phyloP scores from a whole-genome alignment of 1,139 yeast genomes.

The Pichia terricola region DNA sequence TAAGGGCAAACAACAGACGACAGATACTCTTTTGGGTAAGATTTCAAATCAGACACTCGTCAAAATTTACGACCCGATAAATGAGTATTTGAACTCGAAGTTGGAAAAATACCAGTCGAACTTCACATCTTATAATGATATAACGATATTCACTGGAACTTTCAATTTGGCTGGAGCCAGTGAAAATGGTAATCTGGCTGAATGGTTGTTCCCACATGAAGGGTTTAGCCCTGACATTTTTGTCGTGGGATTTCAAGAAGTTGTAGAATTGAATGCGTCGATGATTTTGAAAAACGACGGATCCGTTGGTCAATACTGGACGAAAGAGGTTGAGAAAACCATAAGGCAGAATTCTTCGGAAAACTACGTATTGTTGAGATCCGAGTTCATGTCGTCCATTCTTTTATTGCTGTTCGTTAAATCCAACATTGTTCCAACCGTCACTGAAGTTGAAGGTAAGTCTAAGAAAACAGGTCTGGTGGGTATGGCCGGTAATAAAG shows the following conservation, averaged over 20 bases:
- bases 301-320: slow-evolving; percentile 57
- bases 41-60: slow-evolving; percentile 65
- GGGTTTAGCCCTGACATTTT: slow-evolving; percentile 53
- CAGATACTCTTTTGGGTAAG: slow-evolving; percentile 79
- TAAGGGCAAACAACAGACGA: slow-evolving; percentile 76
- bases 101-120: slow-evolving; percentile 40
- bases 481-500: slow-evolving; percentile 93
- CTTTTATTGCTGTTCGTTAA: slow-evolving; percentile 59
- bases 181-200: slow-evolving; percentile 42
- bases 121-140: slow-evolving; percentile 52
- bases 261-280: slow-evolving; percentile 83
- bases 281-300: slow-evolving; percentile 65
- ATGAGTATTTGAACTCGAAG: slow-evolving; percentile 65
- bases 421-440: slow-evolving; percentile 40
- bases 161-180: slow-evolving; percentile 80
- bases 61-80: slow-evolving; percentile 75
- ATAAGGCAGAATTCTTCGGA: slow-evolving; percentile 33
- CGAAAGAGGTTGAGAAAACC: slow-evolving; percentile 44
- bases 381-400: slow-evolving; percentile 84
- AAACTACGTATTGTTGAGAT: slow-evolving; percentile 61
- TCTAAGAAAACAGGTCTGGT: slow-evolving; percentile 90
- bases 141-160: slow-evolving; percentile 72
- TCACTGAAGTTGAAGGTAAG: slow-evolving; percentile 64
- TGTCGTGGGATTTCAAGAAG: slow-evolving; percentile 86
- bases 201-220: slow-evolving; percentile 76